Base-by-base conservation (phyloP, 2,329 filamentous ascomycete species). In the Raffaelea arxii region DNA sequence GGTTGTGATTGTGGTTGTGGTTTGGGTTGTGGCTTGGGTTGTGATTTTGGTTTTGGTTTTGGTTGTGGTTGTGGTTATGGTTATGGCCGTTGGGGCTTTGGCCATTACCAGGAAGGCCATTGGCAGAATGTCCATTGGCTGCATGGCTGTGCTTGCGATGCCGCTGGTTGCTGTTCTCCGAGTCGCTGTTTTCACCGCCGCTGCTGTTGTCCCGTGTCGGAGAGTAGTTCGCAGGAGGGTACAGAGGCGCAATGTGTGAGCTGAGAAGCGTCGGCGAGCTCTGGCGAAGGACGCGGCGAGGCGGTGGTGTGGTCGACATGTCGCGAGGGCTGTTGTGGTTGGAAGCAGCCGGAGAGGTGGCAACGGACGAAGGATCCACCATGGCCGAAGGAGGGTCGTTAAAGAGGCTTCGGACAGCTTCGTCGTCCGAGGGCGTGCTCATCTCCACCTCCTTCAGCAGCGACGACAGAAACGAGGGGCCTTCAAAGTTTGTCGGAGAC, bases 371-470 rank as follows among this genome's bases (percentile, higher is more conserved):
- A 41, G 59, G 62, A 50, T 63, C 65, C 24, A 59, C 54, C 12
- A 50, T 46, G 10, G 60, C 54, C 44, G 58, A 60, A 9, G 54
- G 49, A n/a, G 48, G 32, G 6, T 61, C 58, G 35, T 49, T 58
- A 51, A 71, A 67, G 25, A 71, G 57, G 3, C 57, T 59, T 21
- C 66, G 64, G 21, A 70, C 58, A 23, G 60, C 67, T 46, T 81
- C 77, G 43, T 82, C 78, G 46, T 82, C 78, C 0, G 75, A 75
- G 3, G 69, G 64, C 46, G 74, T 63, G 62, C 72, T 74, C 63
- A 74, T 76, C 51, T 94, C 89, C 2, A 97, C 87, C 62, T 97
- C 91, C 60, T 86, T 88, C 43, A 97, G 68, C 6, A 97, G 70
- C 1, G 88, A 91, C 22, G 88, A 86, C 7, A 97, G 72, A 59